phyloP scores from a whole-genome alignment of 1,284 basidiomycete species.

The Malassezia dermatis region DNA sequence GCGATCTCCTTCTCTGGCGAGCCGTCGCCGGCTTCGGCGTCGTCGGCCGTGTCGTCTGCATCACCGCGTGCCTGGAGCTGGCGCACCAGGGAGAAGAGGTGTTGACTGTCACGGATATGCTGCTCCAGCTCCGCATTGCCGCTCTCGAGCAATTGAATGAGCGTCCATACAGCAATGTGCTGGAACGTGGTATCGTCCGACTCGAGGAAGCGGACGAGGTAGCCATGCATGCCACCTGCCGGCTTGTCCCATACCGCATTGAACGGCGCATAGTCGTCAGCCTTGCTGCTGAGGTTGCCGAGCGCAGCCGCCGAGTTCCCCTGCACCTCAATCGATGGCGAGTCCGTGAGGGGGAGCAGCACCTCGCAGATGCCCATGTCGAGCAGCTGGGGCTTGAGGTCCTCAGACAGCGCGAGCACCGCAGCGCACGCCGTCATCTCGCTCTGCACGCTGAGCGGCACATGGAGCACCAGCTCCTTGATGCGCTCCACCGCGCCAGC shows the following conservation, averaged over 20 bases:
- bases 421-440: constrained; percentile 99
- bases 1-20: constrained; percentile 42
- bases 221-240: constrained; percentile 89
- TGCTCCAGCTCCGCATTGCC: constrained; percentile 56
- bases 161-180: constrained; percentile 90
- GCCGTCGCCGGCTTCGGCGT: constrained; percentile 22
- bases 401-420: constrained; percentile 43
- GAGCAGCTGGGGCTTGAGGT: constrained; percentile 54
- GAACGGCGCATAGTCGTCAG: constrained; percentile 94
- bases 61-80: constrained; percentile 24
- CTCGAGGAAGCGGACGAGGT: constrained; percentile 86
- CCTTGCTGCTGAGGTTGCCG: constrained; percentile 83
- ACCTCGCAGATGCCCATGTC: constrained; percentile 99
- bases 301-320: constrained; percentile 96
- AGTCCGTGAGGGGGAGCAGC: constrained; percentile 89
- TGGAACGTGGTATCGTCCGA: constrained; percentile 98
- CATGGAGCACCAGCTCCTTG: constrained; percentile 87
- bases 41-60: constrained; percentile 18
- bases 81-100: constrained; percentile 38
- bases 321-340: constrained; percentile 91
- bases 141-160: constrained; percentile 89
- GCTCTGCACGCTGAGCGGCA: constrained; percentile 92
- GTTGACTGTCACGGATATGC: constrained; percentile 32
- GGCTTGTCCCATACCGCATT: constrained; percentile 97
- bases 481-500: constrained; percentile 97